Evolutionary conservation across 768 basidiomycete species (phyloP).

Genomic region (Russula ochroleuca): DNA sequence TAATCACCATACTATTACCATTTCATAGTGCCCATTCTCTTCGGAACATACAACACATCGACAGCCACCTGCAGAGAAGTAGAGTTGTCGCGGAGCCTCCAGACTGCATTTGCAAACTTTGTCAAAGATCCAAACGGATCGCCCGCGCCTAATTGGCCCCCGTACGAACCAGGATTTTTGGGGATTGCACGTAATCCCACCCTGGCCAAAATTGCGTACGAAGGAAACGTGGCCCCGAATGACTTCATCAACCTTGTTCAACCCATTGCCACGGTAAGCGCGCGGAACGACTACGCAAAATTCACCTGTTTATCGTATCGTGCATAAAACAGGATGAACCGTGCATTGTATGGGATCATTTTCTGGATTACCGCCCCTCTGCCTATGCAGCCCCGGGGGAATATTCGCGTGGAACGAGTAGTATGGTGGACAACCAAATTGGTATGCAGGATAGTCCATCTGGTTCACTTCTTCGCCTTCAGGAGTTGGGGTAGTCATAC

Average conservation of each 20-base stretch:
- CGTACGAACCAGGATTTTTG: neutral
- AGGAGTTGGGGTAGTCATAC: no score
- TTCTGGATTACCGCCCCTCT: slow-evolving; percentile 4
- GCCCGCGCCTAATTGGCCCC: slow-evolving; percentile 13
- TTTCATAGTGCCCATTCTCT: slow-evolving; percentile 29
- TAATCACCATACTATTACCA: neutral
- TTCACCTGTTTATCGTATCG: neutral
- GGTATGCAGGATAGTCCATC: no score
- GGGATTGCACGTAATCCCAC: neutral
- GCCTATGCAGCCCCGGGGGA: neutral
- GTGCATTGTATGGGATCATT: neutral
- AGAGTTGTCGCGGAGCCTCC: slow-evolving; percentile 29
- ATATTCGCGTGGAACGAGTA: no score
- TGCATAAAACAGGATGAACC: neutral
- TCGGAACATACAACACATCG: slow-evolving; percentile 31
- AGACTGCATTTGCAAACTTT: slow-evolving; percentile 17
- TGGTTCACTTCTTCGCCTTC: no score
- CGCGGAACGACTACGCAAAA: neutral
- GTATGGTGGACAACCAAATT: no score
- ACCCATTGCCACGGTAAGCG: slow-evolving; percentile 1
- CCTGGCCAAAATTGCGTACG: slow-evolving; percentile 13
- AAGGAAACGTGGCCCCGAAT: neutral
- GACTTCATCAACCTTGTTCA: slow-evolving; percentile 2
- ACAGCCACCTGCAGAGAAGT: slow-evolving; percentile 30
- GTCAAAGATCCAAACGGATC: slow-evolving; percentile 3